A percentile compares a stretch with the other conserved stretches of the same genome.
phyloP scores from a whole-genome alignment of 208 protist genomes.

The Spongospora subterranea region DNA sequence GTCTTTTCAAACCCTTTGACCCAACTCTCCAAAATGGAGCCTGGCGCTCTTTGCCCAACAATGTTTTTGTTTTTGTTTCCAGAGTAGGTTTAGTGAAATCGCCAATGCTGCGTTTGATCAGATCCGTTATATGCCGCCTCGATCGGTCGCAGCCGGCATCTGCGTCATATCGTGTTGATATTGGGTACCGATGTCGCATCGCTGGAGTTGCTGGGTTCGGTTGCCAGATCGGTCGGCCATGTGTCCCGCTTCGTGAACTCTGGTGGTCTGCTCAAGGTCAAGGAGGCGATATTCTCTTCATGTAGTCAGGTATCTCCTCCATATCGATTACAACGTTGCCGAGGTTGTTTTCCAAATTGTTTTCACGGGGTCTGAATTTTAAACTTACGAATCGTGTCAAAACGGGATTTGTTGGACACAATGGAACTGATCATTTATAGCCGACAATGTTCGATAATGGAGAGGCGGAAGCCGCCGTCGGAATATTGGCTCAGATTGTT shows the following conservation, averaged over 20 bases:
- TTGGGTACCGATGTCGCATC: background rate
- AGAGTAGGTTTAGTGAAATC: too few relatives aligned
- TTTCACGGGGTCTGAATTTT: too few relatives aligned
- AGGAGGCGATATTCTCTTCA: conserved; percentile 18
- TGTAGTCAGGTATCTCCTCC: background rate
- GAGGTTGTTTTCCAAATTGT: background rate
- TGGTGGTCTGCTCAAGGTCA: conserved; percentile 13
- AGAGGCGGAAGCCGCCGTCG: background rate
- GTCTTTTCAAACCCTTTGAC: too few relatives aligned
- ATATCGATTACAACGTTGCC: background rate
- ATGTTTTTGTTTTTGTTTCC: too few relatives aligned
- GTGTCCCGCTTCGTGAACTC: background rate
- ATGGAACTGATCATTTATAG: too few relatives aligned
- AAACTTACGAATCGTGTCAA: too few relatives aligned
- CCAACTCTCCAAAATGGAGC: too few relatives aligned
- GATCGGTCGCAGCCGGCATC: background rate
- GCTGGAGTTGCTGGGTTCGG: background rate
- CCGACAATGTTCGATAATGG: conserved; percentile 29
- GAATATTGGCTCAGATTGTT: background rate
- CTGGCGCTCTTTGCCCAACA: too few relatives aligned
- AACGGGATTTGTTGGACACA: too few relatives aligned
- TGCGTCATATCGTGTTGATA: conserved; percentile 26
- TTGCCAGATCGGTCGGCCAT: background rate
- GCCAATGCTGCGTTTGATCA: too few relatives aligned
- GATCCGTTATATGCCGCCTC: background rate